Evolutionary conservation across 805 yeast genomes (phyloP).

Genomic region (Zygotorulaspora danielsina): DNA sequence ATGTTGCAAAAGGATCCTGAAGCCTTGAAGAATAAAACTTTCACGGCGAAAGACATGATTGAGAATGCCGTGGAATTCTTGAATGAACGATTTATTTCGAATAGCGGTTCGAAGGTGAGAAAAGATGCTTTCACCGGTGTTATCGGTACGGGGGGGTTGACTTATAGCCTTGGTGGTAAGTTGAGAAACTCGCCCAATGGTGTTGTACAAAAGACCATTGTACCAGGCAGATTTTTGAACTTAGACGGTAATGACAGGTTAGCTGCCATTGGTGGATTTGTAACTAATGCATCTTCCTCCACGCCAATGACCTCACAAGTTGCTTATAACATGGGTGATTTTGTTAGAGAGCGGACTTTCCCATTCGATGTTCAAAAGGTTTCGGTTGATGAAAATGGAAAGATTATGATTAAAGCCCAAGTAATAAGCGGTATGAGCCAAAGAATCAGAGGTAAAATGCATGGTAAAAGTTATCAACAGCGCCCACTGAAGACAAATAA

Average conservation of each 20-base stretch:
- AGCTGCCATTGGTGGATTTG: conserved; percentile 58
- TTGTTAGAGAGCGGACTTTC: conserved; percentile 41
- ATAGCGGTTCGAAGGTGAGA: conserved; percentile 5
- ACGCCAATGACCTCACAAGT: conserved; percentile 34
- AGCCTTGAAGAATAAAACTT: conserved; percentile 29
- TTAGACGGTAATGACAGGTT: conserved; percentile 41
- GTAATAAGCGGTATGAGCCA: conserved; percentile 22
- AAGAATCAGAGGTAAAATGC: conserved; percentile 17
- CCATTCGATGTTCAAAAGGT: conserved; percentile 43
- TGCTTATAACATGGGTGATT: conserved; percentile 38
- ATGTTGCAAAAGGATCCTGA: conserved; percentile 49
- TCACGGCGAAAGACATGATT: conserved; percentile 35
- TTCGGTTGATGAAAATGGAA: conserved; percentile 38
- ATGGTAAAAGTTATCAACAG: conserved; percentile 19
- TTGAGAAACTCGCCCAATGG: conserved; percentile 70
- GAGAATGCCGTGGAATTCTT: conserved; percentile 42
- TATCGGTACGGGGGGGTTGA: conserved; percentile 73
- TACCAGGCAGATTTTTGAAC: conserved; percentile 64
- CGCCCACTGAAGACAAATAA: conserved; percentile 12
- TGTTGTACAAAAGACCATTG: conserved; percentile 46
- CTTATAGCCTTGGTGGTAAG: conserved; percentile 66
- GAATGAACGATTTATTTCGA: conserved; percentile 17
- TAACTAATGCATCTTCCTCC: conserved; percentile 34
- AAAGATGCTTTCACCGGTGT: conserved; percentile 27
- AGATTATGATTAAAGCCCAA: conserved; percentile 22